Conservation (phyloP, 257 asterid species). For the Cruciata laevipes region DNA sequence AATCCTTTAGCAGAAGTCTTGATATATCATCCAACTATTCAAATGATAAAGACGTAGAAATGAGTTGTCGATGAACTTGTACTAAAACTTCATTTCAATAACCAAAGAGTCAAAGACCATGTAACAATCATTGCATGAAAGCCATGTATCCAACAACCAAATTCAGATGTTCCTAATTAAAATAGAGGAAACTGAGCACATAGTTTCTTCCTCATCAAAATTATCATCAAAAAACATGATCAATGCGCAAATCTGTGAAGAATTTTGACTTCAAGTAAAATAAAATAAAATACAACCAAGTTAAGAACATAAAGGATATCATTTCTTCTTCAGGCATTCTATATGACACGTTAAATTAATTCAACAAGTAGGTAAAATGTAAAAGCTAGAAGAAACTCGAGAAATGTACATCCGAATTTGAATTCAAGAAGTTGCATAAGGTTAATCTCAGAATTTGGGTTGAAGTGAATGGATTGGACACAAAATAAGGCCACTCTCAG, state of each 20-base stretch:
- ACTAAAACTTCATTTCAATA: neutral
- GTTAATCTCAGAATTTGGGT: neutral
- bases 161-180: neutral
- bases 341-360: neutral
- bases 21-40: constrained; percentile 44
- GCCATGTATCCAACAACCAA: neutral
- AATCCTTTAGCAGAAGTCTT: constrained; percentile 37
- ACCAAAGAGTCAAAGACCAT: neutral
- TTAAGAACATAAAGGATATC: neutral
- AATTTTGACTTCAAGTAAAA: neutral
- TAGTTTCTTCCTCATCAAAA: neutral
- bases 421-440: neutral
- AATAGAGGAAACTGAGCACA: neutral
- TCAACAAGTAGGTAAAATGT: neutral
- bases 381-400: neutral
- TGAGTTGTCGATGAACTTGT: neutral
- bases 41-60: constrained; percentile 9
- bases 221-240: neutral
- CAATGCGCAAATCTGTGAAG: neutral
- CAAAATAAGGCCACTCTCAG: neutral
- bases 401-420: neutral
- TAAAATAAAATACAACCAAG: neutral
- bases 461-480: too few species aligned
- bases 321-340: neutral
- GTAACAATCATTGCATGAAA: neutral